Evolutionary conservation across 2,329 filamentous ascomycete species (phyloP).

Genomic region (Elsinoe batatas): DNA sequence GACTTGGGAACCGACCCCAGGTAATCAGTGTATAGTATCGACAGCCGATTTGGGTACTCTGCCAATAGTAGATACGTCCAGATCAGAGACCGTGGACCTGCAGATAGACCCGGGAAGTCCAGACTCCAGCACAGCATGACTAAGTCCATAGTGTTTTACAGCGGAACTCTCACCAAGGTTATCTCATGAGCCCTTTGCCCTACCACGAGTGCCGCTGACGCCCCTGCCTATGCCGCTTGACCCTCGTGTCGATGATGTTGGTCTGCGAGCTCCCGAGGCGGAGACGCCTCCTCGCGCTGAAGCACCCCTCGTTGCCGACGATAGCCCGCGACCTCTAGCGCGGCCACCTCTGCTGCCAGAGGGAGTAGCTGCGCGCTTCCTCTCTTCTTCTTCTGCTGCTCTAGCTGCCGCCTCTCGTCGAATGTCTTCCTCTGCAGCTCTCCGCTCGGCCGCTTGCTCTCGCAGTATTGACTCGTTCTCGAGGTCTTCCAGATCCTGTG

Average conservation of each 20-base stretch:
- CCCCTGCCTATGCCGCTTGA: conserved; percentile 37
- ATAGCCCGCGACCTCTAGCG: conserved; percentile 22
- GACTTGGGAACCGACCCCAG: conserved; percentile 39
- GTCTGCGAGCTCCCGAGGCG: conserved; percentile 31
- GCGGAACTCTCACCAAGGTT: too few species aligned
- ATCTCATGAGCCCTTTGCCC: conserved; percentile 21
- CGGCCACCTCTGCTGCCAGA: conserved; percentile 26
- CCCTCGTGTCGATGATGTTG: conserved; percentile 42
- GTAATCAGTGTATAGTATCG: conserved; percentile 24
- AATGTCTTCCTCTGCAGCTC: conserved; percentile 67
- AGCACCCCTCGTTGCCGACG: conserved; percentile 23
- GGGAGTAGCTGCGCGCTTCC: conserved; percentile 46
- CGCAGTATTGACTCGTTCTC: conserved; percentile 67
- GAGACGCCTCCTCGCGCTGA: conserved; percentile 24
- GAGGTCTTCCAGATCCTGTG: conserved; percentile 73
- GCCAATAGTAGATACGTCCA: neutral
- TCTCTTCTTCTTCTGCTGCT: conserved; percentile 42
- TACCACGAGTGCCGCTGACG: conserved; percentile 26
- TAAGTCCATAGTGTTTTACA: too few species aligned
- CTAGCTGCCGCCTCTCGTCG: conserved; percentile 58
- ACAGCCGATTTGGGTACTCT: neutral
- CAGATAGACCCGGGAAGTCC: too few species aligned
- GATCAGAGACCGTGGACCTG: too few species aligned
- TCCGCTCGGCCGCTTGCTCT: conserved; percentile 68
- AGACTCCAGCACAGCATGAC: too few species aligned